Base-by-base conservation (phyloP, 2,329 filamentous ascomycete genomes). In the Paracorniculantispora psalliotae region DNA sequence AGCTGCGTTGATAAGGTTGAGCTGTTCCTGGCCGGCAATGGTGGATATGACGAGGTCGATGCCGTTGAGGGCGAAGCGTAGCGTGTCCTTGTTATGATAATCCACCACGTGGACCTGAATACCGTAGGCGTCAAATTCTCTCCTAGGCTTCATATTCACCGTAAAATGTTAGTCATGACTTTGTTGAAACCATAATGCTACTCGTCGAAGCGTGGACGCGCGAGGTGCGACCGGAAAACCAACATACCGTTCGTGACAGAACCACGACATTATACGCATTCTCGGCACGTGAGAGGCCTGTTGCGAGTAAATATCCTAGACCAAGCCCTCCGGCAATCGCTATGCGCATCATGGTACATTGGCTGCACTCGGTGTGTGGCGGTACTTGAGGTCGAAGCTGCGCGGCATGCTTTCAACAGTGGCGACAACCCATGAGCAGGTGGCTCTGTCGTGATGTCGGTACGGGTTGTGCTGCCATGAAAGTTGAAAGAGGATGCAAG, bases 11-110 rank as follows among this genome's bases (percentile, higher is more conserved):
- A 92, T 91, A 33, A 92, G 80, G 61, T 84, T 83, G 47, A 91
- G 77, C 68, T 92, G 89, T 30, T 85, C 77, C 19, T 73, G 74
- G 4, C 87, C 87, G 2, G 81, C 82, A 51, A 92, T 83, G 1
- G 88, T 92, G 1, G 88, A 92, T 59, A 92, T 88, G 65, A 91
- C 82, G 12, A 90, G 81, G 70, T 92, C 87, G 44, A 90, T 81
- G 10, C 89, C 89, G 59, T 81, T 81, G n/a, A 92, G 80, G 9
- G 83, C 81, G 68, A 85, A 90, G 15, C 77, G 77, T 26, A 92
- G 78, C 44, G 79, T 79, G 1, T 79, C 75, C 33, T 79, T 71
- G 62, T 84, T 76, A 62, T 78, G 72, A 69, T 91, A 92, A 73
- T 91, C 79, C n/a, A 91, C 86, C 43, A 83, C 76, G 59, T 85